Conservation (phyloP, 2,329 filamentous ascomycete species). For the Aspergillus latus region DNA sequence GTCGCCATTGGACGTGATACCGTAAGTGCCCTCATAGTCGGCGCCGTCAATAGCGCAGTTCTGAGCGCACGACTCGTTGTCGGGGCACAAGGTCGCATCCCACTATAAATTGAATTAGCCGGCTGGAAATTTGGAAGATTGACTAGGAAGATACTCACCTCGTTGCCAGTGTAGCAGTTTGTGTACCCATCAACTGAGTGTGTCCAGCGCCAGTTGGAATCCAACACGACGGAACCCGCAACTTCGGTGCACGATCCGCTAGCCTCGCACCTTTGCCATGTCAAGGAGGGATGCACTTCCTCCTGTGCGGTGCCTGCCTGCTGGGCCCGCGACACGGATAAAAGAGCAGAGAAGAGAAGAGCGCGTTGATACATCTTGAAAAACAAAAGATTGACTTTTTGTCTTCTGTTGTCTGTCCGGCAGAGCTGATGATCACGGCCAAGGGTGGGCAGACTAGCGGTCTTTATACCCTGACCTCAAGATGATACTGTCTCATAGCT, state of each 20-base stretch:
- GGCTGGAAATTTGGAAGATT: background rate
- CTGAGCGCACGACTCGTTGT: conserved; percentile 50
- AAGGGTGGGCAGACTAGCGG: background rate
- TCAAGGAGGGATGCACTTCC: conserved; percentile 52
- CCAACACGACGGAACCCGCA: conserved; percentile 54
- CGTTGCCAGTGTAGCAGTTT: conserved; percentile 59
- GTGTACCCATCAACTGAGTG: conserved; percentile 48
- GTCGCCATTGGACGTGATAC: conserved; percentile 52
- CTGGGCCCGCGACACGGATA: conserved; percentile 29
- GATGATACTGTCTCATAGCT: background rate
- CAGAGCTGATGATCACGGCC: conserved; percentile 24
- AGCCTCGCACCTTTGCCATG: conserved; percentile 55
- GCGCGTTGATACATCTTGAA: conserved; percentile 31
- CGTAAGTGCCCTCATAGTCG: conserved; percentile 54
- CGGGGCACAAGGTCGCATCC: conserved; percentile 50
- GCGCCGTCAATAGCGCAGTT: conserved; percentile 60
- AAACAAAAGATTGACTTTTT: conserved; percentile 2
- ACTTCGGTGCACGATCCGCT: conserved; percentile 55
- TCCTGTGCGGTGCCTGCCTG: conserved; percentile 32
- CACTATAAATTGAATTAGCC: conserved; percentile 28
- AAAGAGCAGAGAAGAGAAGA: conserved; percentile 31
- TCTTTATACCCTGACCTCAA: conserved; percentile 24
- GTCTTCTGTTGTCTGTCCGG: conserved; percentile 26
- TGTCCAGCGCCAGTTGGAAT: conserved; percentile 60
- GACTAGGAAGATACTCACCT: conserved; percentile 10